Percentiles rank a stretch among this genome's conserved stretches.
Evolutionary conservation across 2,329 filamentous ascomycete species (phyloP).

Genomic region (Helotiales sp.): DNA sequence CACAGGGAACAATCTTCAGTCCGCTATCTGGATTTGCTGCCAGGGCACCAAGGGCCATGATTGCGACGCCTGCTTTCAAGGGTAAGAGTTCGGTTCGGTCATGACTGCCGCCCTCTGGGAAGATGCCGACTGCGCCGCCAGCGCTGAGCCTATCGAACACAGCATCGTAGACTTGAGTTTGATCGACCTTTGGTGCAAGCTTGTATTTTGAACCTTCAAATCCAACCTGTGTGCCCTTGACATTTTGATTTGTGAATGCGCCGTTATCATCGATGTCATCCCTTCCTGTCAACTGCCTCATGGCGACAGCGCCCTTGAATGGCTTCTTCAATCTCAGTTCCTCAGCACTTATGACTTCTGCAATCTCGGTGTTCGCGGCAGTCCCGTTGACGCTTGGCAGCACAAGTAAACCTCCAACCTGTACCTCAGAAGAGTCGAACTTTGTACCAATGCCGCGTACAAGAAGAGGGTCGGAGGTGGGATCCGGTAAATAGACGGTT

Average conservation of each 20-base stretch:
- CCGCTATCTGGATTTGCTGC: constrained; percentile 79
- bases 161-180: constrained; percentile 89
- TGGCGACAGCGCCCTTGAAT: constrained; percentile 73
- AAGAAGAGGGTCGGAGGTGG: constrained; percentile 78
- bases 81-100: constrained; percentile 90
- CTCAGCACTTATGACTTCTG: constrained; percentile 75
- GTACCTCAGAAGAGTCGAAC: constrained; percentile 71
- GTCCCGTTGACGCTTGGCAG: constrained; percentile 79
- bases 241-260: constrained; percentile 55
- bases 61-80: constrained; percentile 92
- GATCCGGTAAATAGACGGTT: constrained; percentile 85
- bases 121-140: constrained; percentile 92
- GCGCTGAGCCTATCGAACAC: constrained; percentile 81
- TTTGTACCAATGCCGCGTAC: constrained; percentile 63
- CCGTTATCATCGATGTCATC: constrained; percentile 69
- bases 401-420: constrained; percentile 81
- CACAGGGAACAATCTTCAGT: constrained; percentile 91
- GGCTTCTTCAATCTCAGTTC: constrained; percentile 85
- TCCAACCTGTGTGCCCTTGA: constrained; percentile 50
- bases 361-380: constrained; percentile 75
- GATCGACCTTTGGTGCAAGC: constrained; percentile 88
- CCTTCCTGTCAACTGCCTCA: constrained; percentile 80
- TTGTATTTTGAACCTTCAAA: constrained; percentile 83
- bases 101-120: constrained; percentile 94
- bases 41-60: constrained; percentile 93